Base-by-base conservation (phyloP, 2,329 filamentous ascomycete species). In the Botrytis paeoniae region DNA sequence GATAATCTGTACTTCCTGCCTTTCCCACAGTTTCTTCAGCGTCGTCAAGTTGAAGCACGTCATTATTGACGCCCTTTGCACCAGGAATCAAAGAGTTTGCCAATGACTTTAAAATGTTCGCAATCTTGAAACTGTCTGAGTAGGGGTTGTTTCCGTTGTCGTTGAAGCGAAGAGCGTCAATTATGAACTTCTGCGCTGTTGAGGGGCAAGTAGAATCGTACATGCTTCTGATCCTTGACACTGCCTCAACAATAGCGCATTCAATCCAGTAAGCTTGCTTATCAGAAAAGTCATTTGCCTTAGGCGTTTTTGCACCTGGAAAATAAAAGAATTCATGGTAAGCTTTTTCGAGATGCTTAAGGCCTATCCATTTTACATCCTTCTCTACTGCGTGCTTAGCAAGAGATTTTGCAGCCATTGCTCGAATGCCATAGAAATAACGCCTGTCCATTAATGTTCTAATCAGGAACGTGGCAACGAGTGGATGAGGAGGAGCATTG, bases 401-500 rank as follows among this genome's bases (percentile, higher is more conserved):
- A 48, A 99, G 85, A 65, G 92, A 91, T 70, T 92, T 86, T 1
- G 94, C 93, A 12, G 96, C 96, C 85, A 96, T 91, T 7, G 91
- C 91, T 35, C 96, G 91, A 77, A 99, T 95, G 14, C 95, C 95
- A 80, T 98, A 91, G 80, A 96, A 99, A 82, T 99, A 99, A 57
- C 96, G 91, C 64, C 88, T 88, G 81, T 99, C 96, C 86, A 98
- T 92, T 41, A 98, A 85, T 0, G 96, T 99, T 70, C 96, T 90
- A 25, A 94, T 89, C 57, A 98, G 88, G 75, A 98, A 95, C 0
- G 94, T 97, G 0, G 97, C 95, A 43, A 95, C 92, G 60, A 98
- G 89, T 10, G 91, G 90, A 81, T 95, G 93, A 35, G 93, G 88
- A 64, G 89, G 83, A 80, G 91, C 83, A 81, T 87, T 81, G 59